Percentiles rank a stretch among this genome's conserved stretches.
phyloP scores from a whole-genome alignment of 345 rosid genomes.

The Sisymbrium irio region DNA sequence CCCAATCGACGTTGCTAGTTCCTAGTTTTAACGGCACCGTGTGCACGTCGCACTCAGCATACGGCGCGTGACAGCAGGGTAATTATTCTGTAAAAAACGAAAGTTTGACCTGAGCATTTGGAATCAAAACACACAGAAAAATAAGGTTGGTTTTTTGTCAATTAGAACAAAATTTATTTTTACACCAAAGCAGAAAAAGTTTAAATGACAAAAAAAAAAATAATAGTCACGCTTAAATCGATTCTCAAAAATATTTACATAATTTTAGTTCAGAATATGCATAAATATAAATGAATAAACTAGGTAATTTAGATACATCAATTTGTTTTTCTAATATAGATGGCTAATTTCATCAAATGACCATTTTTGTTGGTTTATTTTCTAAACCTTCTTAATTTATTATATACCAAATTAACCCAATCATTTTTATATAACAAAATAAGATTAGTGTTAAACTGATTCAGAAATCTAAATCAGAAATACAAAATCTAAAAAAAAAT shows the following conservation, averaged over 20 bases:
- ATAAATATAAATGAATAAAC: background rate
- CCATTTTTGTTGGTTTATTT: background rate
- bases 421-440: too few species aligned
- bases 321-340: background rate
- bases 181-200: too few species aligned
- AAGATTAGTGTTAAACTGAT: too few species aligned
- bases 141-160: background rate
- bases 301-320: background rate
- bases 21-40: background rate
- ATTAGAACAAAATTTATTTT: background rate
- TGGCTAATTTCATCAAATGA: background rate
- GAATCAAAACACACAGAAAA: background rate
- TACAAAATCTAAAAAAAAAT: too few species aligned
- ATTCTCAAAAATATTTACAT: too few species aligned
- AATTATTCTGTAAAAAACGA: background rate
- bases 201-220: too few species aligned
- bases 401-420: background rate
- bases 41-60: background rate
- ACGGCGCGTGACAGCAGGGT: background rate
- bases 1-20: background rate
- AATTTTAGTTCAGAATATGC: too few species aligned
- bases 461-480: too few species aligned
- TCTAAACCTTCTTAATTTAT: background rate
- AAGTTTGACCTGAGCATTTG: background rate
- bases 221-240: too few species aligned